A percentile compares a stretch with the other conserved stretches of the same genome.
phyloP scores from a whole-genome alignment of 1,284 basidiomycete species.

The Meripilus lineatus region DNA sequence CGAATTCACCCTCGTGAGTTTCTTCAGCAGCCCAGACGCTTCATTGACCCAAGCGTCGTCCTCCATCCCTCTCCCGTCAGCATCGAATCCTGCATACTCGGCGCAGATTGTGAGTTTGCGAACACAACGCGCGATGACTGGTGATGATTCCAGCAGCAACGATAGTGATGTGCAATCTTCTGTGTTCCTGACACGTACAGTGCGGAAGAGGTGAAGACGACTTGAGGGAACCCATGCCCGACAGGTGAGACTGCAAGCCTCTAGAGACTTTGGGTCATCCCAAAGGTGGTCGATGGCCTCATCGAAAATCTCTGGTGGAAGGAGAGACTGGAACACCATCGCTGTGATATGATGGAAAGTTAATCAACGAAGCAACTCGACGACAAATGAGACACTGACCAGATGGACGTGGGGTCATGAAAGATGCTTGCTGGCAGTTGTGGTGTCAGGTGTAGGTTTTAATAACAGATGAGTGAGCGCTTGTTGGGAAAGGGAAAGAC shows the following conservation, averaged over 20 bases:
- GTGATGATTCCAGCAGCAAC: slow-evolving; percentile 17
- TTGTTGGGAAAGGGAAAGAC: no score
- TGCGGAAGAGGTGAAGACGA: slow-evolving; percentile 29
- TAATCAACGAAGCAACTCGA: no score
- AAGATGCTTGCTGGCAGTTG: no score
- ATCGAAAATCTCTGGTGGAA: slow-evolving; percentile 28
- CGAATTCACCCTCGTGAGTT: slow-evolving; percentile 18
- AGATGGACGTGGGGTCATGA: no score
- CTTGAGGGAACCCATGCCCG: slow-evolving; percentile 17
- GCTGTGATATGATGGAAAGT: no score
- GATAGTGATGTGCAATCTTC: slow-evolving; percentile 21
- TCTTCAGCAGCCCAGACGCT: slow-evolving; percentile 16
- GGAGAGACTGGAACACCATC: no score
- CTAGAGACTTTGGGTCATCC: slow-evolving; percentile 23
- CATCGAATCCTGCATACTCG: slow-evolving; percentile 19
- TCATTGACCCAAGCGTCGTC: slow-evolving; percentile 27
- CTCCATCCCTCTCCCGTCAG: slow-evolving; percentile 17
- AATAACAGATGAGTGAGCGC: no score
- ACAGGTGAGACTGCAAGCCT: slow-evolving; percentile 23
- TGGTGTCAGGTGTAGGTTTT: no score
- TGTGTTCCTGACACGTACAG: slow-evolving; percentile 22
- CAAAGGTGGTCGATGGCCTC: slow-evolving; percentile 28
- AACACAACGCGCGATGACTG: slow-evolving; percentile 23
- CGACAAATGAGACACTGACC: no score
- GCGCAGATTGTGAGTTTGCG: slow-evolving; percentile 25